Evolutionary conservation across 2,329 filamentous ascomycete genomes (phyloP).

Genomic region (Neodidymelliopsis sp.): DNA sequence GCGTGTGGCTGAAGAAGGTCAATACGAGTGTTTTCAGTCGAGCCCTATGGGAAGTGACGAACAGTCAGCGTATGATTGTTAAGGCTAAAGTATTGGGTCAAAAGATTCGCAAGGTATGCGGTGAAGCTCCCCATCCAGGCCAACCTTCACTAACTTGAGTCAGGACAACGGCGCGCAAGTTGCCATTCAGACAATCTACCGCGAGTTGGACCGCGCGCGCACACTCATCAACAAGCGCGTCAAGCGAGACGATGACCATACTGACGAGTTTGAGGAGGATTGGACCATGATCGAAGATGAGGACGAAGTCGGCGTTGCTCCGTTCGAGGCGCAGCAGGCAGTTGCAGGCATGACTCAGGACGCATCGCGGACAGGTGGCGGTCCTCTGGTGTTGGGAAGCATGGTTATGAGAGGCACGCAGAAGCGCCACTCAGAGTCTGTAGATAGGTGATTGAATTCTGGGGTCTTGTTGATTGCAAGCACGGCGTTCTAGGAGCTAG

Average conservation of each 20-base stretch:
- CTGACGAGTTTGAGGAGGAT: conserved; percentile 76
- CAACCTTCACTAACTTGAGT: conserved; percentile 23
- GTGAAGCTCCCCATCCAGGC: conserved; percentile 26
- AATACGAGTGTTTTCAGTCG: conserved; percentile 85
- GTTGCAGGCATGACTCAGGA: conserved; percentile 34
- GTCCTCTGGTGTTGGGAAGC: conserved; percentile 39
- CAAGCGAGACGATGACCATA: conserved; percentile 47
- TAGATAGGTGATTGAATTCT: conserved; percentile 28
- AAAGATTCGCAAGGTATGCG: conserved; percentile 81
- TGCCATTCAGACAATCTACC: conserved; percentile 91
- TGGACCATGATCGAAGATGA: conserved; percentile 87
- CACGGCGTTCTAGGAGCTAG: conserved; percentile 14
- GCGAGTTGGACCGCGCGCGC: conserved; percentile 91
- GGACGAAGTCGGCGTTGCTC: conserved; percentile 46
- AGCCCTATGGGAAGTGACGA: conserved; percentile 89
- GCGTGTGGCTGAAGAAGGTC: conserved; percentile 86
- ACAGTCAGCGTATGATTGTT: conserved; percentile 88
- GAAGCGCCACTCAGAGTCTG: conserved; percentile 30
- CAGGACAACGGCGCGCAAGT: conserved; percentile 90
- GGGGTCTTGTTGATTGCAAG: conserved; percentile 4
- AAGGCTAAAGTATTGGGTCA: conserved; percentile 85
- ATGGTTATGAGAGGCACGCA: conserved; percentile 39
- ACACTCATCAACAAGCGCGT: conserved; percentile 74
- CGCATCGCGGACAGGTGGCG: conserved; percentile 28
- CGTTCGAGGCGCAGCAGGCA: conserved; percentile 32